Base-by-base conservation (phyloP, 23 red algal genomes). In the Gracilariopsis chorda region DNA sequence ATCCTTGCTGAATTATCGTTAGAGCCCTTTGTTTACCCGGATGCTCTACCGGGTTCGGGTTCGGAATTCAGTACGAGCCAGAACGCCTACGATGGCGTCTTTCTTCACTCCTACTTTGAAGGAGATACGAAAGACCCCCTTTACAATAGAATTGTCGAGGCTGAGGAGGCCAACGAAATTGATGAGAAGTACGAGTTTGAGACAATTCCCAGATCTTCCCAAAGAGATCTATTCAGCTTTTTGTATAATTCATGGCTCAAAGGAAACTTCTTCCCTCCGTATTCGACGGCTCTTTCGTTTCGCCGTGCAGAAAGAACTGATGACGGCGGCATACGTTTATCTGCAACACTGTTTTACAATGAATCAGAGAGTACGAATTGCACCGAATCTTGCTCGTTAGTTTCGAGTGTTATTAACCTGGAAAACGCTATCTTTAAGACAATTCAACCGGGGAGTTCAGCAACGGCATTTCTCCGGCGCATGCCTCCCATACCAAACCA, bases 61-160 rank as follows among this genome's bases (percentile, higher is more conserved):
- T 12, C 23, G 10, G 58, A 53, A 14, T 95, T 95, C 76, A 29
- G 27, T 32, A 33, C 51, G 16, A 71, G 20, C 57, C 94, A 96
- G 56, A 96, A 81, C 40, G 58, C 57, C 14, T 96, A 91, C 41
- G 94, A 96, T 47, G 94, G 86, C 20, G 76, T 92, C 21, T 80
- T 92, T 60, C 51, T 96, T 33, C 56, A 96, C 68, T 61, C 62
- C 49, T 71, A 72, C 44, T 84, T 84, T 60, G n/a, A 79, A 1
- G 86, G 76, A 5, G 44, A 92, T 25, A 16, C 0, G 13, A 13
- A 17, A 5, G 45, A 92, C 55, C 53, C 68, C 25, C 35, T 77
- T 1, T 96, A 92, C 67, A 29, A 11, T 19, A 17, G 44, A 16
- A 35, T 86, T 40, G 3, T 87, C 2, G 29, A 40, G 23, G 52